Base-by-base conservation (phyloP, 352 stramenopile species). In the Phytophthora sansomeana region DNA sequence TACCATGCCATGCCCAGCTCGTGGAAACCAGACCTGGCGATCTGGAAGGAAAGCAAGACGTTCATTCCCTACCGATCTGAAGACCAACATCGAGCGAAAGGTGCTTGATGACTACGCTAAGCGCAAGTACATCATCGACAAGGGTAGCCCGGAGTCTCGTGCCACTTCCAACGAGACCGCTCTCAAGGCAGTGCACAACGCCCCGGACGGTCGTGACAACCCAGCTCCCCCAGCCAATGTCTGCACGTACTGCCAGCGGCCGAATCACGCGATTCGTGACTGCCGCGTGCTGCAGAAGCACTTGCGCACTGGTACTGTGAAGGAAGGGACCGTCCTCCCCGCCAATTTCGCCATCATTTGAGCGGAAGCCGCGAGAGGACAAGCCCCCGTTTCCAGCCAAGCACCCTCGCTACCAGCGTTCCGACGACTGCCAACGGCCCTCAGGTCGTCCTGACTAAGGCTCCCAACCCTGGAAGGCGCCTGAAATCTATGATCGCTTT, bases 41-140 rank as follows among this genome's bases (percentile, higher is more conserved):
- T n/a, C n/a, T n/a, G n/a, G n/a, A n/a, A n/a, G n/a, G n/a, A n/a
- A n/a, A n/a, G n/a, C n/a, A n/a, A n/a, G n/a, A n/a, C n/a, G n/a
- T n/a, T n/a, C n/a, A n/a, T n/a, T n/a, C n/a, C n/a, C n/a, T n/a
- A n/a, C n/a, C n/a, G 47, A 70, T 29, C 39, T 58, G 1, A 65
- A 60, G 47, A 33, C 42, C 11, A 63, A 53, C 48, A 70, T 65
- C 16, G 46, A 70, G 28, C 54, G 46, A 1, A 69, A 69, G 30
- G 41, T 63, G 24, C 21, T 58, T 0, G 32, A 33, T 11, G 41
- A 60, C 29, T 44, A 39, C 10, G 46, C 28, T 10, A 55, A 55
- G n/a, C n/a, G n/a, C n/a, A n/a, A n/a, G n/a, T n/a, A n/a, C n/a
- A n/a, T n/a, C n/a, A n/a, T n/a, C n/a, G n/a, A n/a, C n/a, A n/a